Base-by-base conservation (phyloP, 1,284 basidiomycete genomes). In the Boletellus deceptivus region DNA sequence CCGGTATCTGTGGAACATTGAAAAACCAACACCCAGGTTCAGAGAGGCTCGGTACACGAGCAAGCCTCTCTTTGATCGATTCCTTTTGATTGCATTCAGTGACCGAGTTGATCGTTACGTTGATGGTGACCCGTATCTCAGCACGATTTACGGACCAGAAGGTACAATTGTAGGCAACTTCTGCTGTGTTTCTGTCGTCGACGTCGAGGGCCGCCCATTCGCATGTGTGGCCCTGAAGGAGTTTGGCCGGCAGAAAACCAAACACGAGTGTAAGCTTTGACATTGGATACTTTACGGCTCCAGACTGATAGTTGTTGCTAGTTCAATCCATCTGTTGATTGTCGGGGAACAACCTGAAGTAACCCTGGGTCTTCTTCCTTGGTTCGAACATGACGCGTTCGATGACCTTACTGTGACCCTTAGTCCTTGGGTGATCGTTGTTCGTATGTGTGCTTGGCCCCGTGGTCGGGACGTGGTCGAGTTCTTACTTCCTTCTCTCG, bases 1-100 rank as follows among this genome's bases (percentile, higher is more conserved):
- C 5, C 41, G 37, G n/a, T 53, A 56, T 35, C 38, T 60, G 4
- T 35, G 29, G 16, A 6, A 25, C 7, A 20, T 17, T 9, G 22
- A 31, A 4, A 27, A 35, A 7, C 8, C 16, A 6, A 40, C 39
- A 1, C 4, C 10, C 27, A 59, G 36, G 13, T 3, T 46, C 11
- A 46, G 47, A 34, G 51, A 60, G 29, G 52, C 62, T 29, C 48
- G 43, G 16, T 60, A 55, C 20, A 58, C 58, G 0, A 58, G 48
- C 14, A 4, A 37, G 7, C 25, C 13, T 1, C 37, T 49, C 18
- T 53, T 60, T 48, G 52, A 52, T 16, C 56, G 54, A 13, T 63
- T 59, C 48, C 20, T 60, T 8, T 16, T 60, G 25, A 3, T 59
- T 29, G 53, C 47, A 5, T 25, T 61, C 41, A 50, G n/a, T 11